Evolutionary conservation across 495 filamentous ascomycete genomes (phyloP).

Genomic region (Neurospora sp.): DNA sequence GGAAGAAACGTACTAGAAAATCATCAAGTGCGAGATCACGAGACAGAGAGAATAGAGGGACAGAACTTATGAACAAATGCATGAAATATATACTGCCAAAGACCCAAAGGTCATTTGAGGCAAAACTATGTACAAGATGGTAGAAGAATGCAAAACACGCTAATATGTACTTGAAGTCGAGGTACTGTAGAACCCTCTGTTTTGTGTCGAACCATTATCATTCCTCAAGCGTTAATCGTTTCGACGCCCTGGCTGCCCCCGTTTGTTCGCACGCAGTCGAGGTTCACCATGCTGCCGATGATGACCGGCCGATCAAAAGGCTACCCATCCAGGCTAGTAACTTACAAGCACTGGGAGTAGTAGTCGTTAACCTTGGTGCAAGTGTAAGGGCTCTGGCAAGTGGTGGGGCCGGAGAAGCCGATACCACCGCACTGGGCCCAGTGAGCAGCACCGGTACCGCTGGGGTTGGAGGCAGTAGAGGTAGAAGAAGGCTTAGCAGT

Average conservation of each 20-base stretch:
- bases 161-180: not conserved
- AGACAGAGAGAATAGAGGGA: not conserved
- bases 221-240: not conserved
- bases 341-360: constrained; percentile 35
- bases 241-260: not conserved
- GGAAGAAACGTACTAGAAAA: not conserved
- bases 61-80: not conserved
- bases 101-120: not conserved
- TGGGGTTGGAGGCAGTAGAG: constrained; percentile 3
- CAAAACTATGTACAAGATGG: not conserved
- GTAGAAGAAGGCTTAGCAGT: constrained; percentile 3
- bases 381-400: constrained; percentile 25
- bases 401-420: constrained; percentile 33
- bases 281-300: not conserved
- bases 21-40: not conserved
- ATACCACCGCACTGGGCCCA: constrained; percentile 37
- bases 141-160: not conserved
- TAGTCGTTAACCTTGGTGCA: constrained; percentile 23
- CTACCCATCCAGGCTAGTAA: not conserved
- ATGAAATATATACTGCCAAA: not conserved
- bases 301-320: not conserved
- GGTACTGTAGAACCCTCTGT: not conserved
- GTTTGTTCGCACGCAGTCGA: not conserved
- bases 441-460: constrained; percentile 12
- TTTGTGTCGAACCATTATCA: not conserved